phyloP scores from a whole-genome alignment of 495 filamentous ascomycete genomes.

The Clohesyomyces aquaticus region DNA sequence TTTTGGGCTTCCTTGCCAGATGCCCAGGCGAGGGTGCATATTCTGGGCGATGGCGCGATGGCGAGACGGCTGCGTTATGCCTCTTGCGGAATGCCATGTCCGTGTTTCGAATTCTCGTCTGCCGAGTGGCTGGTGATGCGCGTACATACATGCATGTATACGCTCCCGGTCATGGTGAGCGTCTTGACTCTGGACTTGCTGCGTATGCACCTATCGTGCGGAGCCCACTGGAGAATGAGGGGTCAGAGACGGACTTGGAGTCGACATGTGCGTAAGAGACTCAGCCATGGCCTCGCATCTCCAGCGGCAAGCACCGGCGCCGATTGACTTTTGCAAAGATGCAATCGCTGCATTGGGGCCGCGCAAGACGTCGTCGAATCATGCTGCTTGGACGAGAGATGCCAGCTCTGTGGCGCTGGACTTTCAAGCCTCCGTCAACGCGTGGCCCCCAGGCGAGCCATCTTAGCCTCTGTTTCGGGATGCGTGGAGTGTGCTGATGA shows the following conservation, averaged over 20 bases:
- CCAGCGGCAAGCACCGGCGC: neutral
- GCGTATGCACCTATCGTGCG: too few relatives aligned
- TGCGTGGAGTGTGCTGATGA: neutral
- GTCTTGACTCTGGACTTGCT: neutral
- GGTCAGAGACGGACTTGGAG: too few relatives aligned
- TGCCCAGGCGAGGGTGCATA: neutral
- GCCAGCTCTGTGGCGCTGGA: constrained; percentile 1
- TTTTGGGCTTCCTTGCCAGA: neutral
- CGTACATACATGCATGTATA: too few relatives aligned
- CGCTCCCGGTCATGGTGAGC: neutral
- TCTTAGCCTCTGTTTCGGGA: neutral
- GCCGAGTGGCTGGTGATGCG: neutral
- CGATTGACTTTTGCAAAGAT: neutral
- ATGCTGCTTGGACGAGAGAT: neutral
- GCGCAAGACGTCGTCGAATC: neutral
- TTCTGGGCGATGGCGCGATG: neutral
- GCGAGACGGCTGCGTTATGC: neutral
- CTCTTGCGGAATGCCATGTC: neutral
- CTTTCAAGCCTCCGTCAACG: neutral
- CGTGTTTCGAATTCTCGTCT: neutral
- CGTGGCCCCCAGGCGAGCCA: neutral
- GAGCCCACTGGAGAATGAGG: too few relatives aligned
- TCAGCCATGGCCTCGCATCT: neutral
- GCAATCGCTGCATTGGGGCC: neutral
- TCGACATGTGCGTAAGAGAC: too few relatives aligned